Conservation (phyloP, 2,329 filamentous ascomycete species). For the Botrytis squamosa region DNA sequence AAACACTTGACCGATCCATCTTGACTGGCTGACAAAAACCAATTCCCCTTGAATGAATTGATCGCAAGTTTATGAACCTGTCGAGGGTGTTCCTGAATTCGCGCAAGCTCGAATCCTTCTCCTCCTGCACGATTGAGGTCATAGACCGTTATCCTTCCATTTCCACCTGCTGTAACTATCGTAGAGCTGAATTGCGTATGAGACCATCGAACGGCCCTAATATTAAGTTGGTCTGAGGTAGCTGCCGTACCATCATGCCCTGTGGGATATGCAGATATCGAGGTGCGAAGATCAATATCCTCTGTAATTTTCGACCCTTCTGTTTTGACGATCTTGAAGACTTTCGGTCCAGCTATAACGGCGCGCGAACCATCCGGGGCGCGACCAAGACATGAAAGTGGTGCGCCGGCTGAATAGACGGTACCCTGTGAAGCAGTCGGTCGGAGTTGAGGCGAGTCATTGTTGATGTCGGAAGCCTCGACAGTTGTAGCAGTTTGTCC, state of each 20-base stretch:
- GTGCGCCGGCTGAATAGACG: conserved; percentile 50
- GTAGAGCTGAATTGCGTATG: conserved; percentile 48
- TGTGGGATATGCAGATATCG: conserved; percentile 51
- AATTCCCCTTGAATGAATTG: conserved; percentile 58
- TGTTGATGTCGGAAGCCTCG: conserved; percentile 30
- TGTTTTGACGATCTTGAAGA: conserved; percentile 56
- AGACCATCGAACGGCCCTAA: conserved; percentile 61
- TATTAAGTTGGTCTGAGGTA: conserved; percentile 58
- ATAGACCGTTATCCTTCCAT: conserved; percentile 64
- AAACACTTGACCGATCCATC: conserved; percentile 63
- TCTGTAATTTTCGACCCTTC: conserved; percentile 54
- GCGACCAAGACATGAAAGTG: conserved; percentile 57
- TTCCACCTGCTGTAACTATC: conserved; percentile 62
- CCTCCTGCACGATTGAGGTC: conserved; percentile 52
- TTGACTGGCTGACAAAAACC: conserved; percentile 61
- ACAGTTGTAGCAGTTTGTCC: conserved; percentile 30
- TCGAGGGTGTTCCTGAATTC: conserved; percentile 60
- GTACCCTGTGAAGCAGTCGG: conserved; percentile 53
- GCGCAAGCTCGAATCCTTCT: conserved; percentile 49
- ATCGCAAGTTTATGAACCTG: conserved; percentile 64
- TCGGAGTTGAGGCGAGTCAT: conserved; percentile 34
- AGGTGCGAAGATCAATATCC: conserved; percentile 56
- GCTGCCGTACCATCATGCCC: conserved; percentile 43
- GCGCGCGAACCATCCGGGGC: conserved; percentile 56
- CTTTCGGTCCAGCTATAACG: conserved; percentile 58